Evolutionary conservation across 352 stramenopile genomes (phyloP).

Genomic region (Blastocystis hominis): DNA sequence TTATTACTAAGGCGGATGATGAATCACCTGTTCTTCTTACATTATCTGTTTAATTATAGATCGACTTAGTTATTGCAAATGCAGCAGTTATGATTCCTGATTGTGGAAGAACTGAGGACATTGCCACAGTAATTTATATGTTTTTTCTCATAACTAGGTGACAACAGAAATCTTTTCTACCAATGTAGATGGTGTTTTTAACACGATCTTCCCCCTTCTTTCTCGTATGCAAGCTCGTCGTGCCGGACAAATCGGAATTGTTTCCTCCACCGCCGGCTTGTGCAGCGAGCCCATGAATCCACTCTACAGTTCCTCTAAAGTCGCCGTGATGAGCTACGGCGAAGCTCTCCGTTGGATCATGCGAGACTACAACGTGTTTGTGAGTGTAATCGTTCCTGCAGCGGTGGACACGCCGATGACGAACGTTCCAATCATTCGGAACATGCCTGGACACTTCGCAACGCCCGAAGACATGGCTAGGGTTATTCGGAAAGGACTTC

Average conservation of each 20-base stretch:
- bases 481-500: not conserved
- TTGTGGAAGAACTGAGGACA: not conserved
- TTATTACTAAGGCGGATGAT: slow-evolving; percentile 6
- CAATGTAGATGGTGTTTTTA: slow-evolving; percentile 53
- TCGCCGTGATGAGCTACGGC: slow-evolving; percentile 11
- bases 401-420: slow-evolving; percentile 54
- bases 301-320: slow-evolving; percentile 30
- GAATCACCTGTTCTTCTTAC: not conserved
- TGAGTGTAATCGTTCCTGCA: slow-evolving; percentile 45
- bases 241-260: slow-evolving; percentile 32
- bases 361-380: slow-evolving; percentile 33
- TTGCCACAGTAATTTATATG: not conserved
- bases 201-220: slow-evolving; percentile 54
- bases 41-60: not conserved
- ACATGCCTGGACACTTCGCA: not conserved
- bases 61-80: slow-evolving; percentile 46
- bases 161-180: slow-evolving; percentile 24
- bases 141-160: not conserved
- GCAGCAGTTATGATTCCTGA: slow-evolving; percentile 50
- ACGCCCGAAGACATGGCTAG: slow-evolving; percentile 11
- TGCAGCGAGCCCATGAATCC: slow-evolving; percentile 27
- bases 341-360: slow-evolving; percentile 36
- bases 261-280: slow-evolving; percentile 7
- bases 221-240: slow-evolving; percentile 33
- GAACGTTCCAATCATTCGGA: not conserved